Evolutionary conservation across 179 eudicot species (phyloP).

Genomic region (Sideroxylon spinosum): DNA sequence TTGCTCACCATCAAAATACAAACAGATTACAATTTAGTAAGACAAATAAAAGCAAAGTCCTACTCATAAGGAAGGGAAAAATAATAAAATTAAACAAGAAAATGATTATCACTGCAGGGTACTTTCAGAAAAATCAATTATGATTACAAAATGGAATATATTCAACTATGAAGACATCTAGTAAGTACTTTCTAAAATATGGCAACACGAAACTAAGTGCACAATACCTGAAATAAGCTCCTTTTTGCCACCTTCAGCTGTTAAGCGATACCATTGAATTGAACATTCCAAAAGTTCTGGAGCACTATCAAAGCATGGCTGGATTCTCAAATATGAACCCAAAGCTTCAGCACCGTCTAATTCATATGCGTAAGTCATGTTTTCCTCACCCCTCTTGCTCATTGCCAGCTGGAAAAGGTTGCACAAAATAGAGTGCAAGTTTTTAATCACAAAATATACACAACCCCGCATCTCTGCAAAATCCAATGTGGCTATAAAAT

Average conservation of each 20-base stretch:
- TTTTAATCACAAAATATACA: slow-evolving; percentile 2
- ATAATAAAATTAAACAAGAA: not conserved
- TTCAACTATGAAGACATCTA: not conserved
- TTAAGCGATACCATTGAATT: slow-evolving; percentile 83
- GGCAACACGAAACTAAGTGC: not conserved
- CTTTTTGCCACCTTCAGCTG: slow-evolving; percentile 62
- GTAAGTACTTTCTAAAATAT: slow-evolving; percentile 4
- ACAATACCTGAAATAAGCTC: slow-evolving; percentile 80
- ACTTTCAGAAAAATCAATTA: not conserved
- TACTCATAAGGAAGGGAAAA: not conserved
- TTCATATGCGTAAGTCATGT: slow-evolving; percentile 43
- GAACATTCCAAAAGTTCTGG: slow-evolving; percentile 63
- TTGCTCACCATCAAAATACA: not conserved
- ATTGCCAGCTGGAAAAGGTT: slow-evolving; percentile 53
- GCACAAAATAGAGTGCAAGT: slow-evolving; percentile 1
- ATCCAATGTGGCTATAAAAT: not conserved
- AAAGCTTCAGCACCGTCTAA: slow-evolving; percentile 66
- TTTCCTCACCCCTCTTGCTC: slow-evolving; percentile 56
- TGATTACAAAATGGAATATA: not conserved
- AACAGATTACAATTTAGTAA: not conserved
- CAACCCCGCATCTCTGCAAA: not conserved
- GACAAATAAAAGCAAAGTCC: not conserved
- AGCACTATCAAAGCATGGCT: slow-evolving; percentile 53
- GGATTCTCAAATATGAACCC: slow-evolving; percentile 77
- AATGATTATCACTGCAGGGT: not conserved